phyloP scores from a whole-genome alignment of 2,329 filamentous ascomycete species.

The Aureobasidium sp. region DNA sequence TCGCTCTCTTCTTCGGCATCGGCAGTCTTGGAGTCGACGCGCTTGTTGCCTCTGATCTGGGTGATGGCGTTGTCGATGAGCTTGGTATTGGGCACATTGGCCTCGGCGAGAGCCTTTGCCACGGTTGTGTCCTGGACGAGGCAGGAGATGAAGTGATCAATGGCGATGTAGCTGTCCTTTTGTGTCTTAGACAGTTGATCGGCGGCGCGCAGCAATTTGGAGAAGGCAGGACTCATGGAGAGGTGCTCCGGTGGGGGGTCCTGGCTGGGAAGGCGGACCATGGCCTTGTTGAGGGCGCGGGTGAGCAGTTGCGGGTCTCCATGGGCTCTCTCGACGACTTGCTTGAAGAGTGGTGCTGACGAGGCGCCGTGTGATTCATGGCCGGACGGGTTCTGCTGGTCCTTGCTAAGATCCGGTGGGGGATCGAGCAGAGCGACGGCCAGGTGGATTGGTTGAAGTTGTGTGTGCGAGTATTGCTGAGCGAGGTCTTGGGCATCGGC shows the following conservation, averaged over 20 bases:
- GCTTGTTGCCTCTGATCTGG: conserved; percentile 82
- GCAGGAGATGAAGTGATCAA: conserved; percentile 87
- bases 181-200: conserved; percentile 93
- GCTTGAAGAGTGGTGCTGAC: conserved; percentile 74
- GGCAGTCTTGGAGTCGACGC: conserved; percentile 93
- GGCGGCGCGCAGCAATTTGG: conserved; percentile 73
- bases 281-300: conserved; percentile 78
- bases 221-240: conserved; percentile 73
- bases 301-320: conserved; percentile 87
- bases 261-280: conserved; percentile 88
- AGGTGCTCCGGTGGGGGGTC: conserved; percentile 89
- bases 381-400: conserved; percentile 58
- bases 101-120: conserved; percentile 67
- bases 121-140: conserved; percentile 73
- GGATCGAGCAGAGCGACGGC: conserved; percentile 75
- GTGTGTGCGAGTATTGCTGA: conserved; percentile 83
- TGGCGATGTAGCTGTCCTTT: conserved; percentile 88
- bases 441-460: conserved; percentile 84
- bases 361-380: conserved; percentile 60
- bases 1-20: conserved; percentile 90
- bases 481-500: conserved; percentile 82
- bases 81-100: conserved; percentile 87
- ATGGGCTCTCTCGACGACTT: conserved; percentile 88
- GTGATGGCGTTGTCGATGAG: conserved; percentile 85
- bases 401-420: conserved; percentile 65